Evolutionary conservation across 306 rosid species (phyloP).

Genomic region (Dalbergia oliveri): DNA sequence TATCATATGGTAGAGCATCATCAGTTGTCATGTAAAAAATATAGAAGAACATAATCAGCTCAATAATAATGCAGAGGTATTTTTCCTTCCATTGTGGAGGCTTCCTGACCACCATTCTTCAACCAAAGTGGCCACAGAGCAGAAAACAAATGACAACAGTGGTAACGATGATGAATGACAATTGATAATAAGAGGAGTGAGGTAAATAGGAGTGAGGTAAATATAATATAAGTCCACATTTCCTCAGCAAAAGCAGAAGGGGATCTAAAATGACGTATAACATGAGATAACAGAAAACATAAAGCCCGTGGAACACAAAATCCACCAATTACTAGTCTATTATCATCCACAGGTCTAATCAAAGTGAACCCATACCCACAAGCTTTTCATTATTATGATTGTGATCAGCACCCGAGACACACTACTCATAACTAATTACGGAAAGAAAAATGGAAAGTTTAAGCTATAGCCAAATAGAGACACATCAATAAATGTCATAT

Average conservation of each 20-base stretch:
- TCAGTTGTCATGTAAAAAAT: neutral
- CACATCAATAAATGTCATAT: neutral
- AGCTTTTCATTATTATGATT: neutral
- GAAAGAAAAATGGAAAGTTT: neutral
- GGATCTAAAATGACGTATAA: neutral
- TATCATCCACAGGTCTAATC: neutral
- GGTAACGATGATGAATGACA: neutral
- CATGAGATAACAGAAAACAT: neutral
- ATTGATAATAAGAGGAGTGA: neutral
- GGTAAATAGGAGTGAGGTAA: too few relatives aligned
- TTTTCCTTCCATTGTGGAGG: neutral
- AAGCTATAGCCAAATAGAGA: neutral
- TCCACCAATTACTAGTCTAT: neutral
- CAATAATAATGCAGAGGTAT: neutral
- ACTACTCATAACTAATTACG: neutral
- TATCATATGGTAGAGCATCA: slow-evolving; percentile 16
- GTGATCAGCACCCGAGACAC: neutral
- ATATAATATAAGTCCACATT: neutral
- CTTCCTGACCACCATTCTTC: neutral
- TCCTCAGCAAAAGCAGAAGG: neutral
- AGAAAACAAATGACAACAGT: neutral
- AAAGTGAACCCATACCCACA: neutral
- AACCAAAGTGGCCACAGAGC: neutral
- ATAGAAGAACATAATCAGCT: neutral
- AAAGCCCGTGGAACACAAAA: neutral